Evolutionary conservation across 768 basidiomycete species (phyloP).

Genomic region (Boletus edulis): DNA sequence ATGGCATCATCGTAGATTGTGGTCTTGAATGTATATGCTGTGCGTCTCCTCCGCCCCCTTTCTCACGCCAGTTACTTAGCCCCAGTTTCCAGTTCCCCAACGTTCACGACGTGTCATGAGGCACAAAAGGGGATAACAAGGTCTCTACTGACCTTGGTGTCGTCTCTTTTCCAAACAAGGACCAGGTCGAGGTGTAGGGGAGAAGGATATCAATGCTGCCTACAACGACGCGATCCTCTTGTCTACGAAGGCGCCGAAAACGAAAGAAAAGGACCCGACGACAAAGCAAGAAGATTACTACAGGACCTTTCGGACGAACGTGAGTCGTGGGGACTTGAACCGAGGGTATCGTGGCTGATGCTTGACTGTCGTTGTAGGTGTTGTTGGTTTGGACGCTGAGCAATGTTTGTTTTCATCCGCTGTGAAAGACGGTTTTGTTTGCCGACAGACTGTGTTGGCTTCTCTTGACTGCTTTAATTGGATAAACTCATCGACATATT

Average conservation of each 20-base stretch:
- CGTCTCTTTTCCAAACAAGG: slow-evolving; percentile 61
- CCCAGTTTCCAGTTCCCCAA: slow-evolving; percentile 61
- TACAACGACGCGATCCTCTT: slow-evolving; percentile 92
- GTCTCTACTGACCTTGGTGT: slow-evolving; percentile 82
- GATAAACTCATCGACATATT: neutral
- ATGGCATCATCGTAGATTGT: slow-evolving; percentile 93
- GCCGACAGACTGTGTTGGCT: neutral
- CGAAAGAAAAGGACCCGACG: slow-evolving; percentile 55
- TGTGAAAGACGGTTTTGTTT: slow-evolving; percentile 1
- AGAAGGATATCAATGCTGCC: slow-evolving; percentile 84
- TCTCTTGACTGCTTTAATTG: slow-evolving; percentile 2
- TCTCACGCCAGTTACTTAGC: neutral
- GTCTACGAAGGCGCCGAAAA: slow-evolving; percentile 75
- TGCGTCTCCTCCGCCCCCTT: slow-evolving; percentile 25
- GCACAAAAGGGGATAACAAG: slow-evolving; percentile 93
- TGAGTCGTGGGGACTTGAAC: slow-evolving; percentile 25
- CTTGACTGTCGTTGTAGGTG: slow-evolving; percentile 41
- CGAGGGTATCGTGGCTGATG: slow-evolving; percentile 10
- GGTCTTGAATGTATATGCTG: slow-evolving; percentile 88
- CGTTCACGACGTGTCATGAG: slow-evolving; percentile 92
- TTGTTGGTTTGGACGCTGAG: slow-evolving; percentile 85
- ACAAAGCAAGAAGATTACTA: slow-evolving; percentile 41
- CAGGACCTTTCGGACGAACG: slow-evolving; percentile 81
- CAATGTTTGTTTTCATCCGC: slow-evolving; percentile 53
- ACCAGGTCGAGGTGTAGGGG: slow-evolving; percentile 87